Base-by-base conservation (phyloP, 1,284 basidiomycete species). In the Coniophora puteana region DNA sequence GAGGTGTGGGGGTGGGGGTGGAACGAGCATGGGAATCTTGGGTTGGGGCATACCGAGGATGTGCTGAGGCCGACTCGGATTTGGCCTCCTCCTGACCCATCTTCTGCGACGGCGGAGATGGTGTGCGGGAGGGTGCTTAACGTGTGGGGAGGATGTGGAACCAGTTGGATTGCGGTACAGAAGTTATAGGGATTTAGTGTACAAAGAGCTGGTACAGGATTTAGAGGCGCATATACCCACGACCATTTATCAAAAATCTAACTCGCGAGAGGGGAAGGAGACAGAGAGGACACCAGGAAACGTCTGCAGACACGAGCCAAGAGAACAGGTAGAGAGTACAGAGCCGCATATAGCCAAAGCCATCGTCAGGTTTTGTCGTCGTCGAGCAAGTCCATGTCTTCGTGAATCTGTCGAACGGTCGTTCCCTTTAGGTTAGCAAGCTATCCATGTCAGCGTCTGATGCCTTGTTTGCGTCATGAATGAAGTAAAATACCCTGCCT, bases 1-100 rank as follows among this genome's bases (percentile, higher is more conserved):
- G 74, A 77, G 46, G 74, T 93, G 1, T 87, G 78, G 75, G 84
- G 78, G 0, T 94, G 92, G 84, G 93, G 93, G 0, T 95, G 93
- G 93, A 96, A 95, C 59, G 93, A 96, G 61, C 93, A 95, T 57
- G 93, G 93, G 10, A 96, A 94, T 61, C 69, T 95, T 12, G 91
- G 87, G 0, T 54, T 78, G 20, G 83, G 81, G 0, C 67, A 73
- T 38, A 75, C 73, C 4, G 61, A 70, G 4, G 81, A 89, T 50
- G 61, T 72, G 8, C 55, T 65, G 27, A 29, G 62, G 16, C 80
- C 80, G 11, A 50, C 61, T 3, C 69, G 66, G 40, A 53, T 86
- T n/a, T 86, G 79, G 77, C 74, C 73, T 0, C 45, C 49, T 13
- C 31, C 45, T 18, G 42, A 47, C 29, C 3, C 26, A 14, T 23